phyloP scores from a whole-genome alignment of 768 basidiomycete genomes.

The Phanerochaete sordida region DNA sequence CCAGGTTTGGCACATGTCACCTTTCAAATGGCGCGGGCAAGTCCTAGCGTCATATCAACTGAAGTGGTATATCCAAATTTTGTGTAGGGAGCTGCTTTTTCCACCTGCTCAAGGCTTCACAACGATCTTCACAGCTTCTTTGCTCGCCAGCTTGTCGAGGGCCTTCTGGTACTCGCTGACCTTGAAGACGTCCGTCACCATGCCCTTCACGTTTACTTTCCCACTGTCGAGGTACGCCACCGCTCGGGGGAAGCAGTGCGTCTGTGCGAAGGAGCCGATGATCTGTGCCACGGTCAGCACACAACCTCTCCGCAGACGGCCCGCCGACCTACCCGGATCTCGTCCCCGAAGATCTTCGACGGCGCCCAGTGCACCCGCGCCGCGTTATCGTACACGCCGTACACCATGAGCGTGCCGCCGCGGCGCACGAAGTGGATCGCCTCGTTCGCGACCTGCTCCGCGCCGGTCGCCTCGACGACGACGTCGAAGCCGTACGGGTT shows the following conservation, averaged over 20 bases:
- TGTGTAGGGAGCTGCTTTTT: background rate
- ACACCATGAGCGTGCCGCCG: conserved; percentile 83
- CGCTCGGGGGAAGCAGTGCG: conserved; percentile 87
- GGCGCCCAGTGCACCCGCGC: conserved; percentile 86
- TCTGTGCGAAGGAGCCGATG: conserved; percentile 88
- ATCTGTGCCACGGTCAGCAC: conserved; percentile 42
- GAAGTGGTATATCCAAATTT: too few species aligned
- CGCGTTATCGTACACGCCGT: conserved; percentile 87
- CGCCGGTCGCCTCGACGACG: conserved; percentile 68
- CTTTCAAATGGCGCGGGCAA: too few species aligned
- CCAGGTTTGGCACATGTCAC: too few species aligned
- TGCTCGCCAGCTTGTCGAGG: conserved; percentile 62
- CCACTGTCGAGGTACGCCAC: conserved; percentile 86
- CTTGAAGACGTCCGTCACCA: conserved; percentile 64
- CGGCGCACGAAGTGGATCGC: conserved; percentile 87
- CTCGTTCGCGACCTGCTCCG: conserved; percentile 83
- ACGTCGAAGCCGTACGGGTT: conserved; percentile 84
- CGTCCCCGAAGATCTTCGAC: conserved; percentile 73
- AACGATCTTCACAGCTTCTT: conserved; percentile 48
- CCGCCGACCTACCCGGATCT: conserved; percentile 46
- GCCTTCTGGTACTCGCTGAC: conserved; percentile 61
- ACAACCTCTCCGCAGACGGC: background rate
- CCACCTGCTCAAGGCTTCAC: conserved; percentile 38
- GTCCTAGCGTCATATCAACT: too few species aligned
- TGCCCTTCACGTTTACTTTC: conserved; percentile 79